Conservation (phyloP, 2,329 filamentous ascomycete species). For the Eutypa lata region DNA sequence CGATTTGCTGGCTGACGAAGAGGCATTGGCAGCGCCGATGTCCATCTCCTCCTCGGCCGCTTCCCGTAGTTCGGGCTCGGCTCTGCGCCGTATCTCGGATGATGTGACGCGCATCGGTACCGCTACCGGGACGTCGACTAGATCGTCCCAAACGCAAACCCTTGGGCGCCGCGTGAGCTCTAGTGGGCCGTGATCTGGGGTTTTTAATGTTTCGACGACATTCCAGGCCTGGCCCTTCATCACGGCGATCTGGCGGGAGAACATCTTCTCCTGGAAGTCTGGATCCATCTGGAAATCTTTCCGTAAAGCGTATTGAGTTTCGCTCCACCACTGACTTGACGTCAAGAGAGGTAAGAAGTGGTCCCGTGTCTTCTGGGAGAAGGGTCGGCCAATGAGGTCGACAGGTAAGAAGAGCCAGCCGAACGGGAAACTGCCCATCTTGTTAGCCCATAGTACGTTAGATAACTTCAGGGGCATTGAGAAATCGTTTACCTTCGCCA, state of each 20-base stretch:
- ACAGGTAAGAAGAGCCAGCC: constrained; percentile 98
- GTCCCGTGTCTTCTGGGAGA: constrained; percentile 87
- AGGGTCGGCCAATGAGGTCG: constrained; percentile 91
- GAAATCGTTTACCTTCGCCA: constrained; percentile 51
- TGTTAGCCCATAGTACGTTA: neutral
- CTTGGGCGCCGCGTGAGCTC: constrained; percentile 87
- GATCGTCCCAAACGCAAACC: constrained; percentile 96
- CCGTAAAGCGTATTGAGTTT: constrained; percentile 83
- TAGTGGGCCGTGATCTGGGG: constrained; percentile 84
- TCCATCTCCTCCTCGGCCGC: constrained; percentile 84
- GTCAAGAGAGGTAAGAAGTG: constrained; percentile 96
- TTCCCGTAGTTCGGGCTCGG: constrained; percentile 42
- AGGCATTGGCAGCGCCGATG: constrained; percentile 69
- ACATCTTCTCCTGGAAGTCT: constrained; percentile 99
- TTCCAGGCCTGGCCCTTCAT: constrained; percentile 99
- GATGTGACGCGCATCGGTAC: constrained; percentile 84
- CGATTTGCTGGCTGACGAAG: constrained; percentile 35
- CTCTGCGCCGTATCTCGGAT: constrained; percentile 73
- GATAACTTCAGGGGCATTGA: neutral
- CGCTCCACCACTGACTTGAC: constrained; percentile 94
- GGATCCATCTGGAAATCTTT: constrained; percentile 86
- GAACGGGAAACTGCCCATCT: constrained; percentile 76
- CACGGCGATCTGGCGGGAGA: constrained; percentile 94
- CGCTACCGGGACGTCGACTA: constrained; percentile 92
- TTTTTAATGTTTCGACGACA: constrained; percentile 95